Percentiles rank a stretch among this genome's conserved stretches.
These are phyloP conservation scores for Colletotrichum spaethianum DNA, from an alignment of 2,329 filamentous ascomycete species.

Conservation along the genomic window DNA sequence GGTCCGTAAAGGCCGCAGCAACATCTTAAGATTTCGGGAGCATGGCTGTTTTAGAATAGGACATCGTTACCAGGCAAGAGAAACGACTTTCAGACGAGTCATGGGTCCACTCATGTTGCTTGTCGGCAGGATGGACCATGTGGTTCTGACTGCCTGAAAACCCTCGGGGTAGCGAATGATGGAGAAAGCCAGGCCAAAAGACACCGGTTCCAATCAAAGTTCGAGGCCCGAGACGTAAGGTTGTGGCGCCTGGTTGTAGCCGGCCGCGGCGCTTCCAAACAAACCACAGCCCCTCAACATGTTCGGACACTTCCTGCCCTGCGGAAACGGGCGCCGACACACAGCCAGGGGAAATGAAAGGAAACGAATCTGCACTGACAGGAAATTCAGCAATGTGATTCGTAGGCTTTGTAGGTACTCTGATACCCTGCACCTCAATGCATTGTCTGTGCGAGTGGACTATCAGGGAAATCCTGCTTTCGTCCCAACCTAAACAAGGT, in stretches of 20 bases:
- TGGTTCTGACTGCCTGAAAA: neutral
- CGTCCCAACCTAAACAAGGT: constrained; percentile 34
- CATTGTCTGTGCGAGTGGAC: constrained; percentile 35
- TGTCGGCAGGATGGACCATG: constrained; percentile 9
- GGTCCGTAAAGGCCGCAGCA: neutral
- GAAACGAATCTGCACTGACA: neutral
- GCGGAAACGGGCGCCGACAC: neutral
- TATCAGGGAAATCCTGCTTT: constrained; percentile 36
- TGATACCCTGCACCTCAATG: constrained; percentile 35
- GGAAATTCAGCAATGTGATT: constrained; percentile 7
- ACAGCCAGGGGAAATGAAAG: neutral
- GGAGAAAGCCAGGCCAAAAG: neutral
- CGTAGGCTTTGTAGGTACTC: constrained; percentile 7
- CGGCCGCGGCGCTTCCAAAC: constrained; percentile 13
- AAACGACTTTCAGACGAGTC: constrained; percentile 31
- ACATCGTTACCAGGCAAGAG: constrained; percentile 1
- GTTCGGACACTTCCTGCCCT: constrained; percentile 26
- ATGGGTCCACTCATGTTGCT: constrained; percentile 22
- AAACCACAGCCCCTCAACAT: neutral
- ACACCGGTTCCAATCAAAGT: constrained; percentile 4
- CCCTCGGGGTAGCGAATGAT: neutral
- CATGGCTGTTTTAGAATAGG: constrained; percentile 3
- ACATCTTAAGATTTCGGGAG: constrained; percentile 16
- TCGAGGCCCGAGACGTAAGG: constrained; percentile 35
- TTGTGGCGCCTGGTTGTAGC: constrained; percentile 23